A percentile compares a stretch with the other conserved stretches of the same genome.
Conservation (phyloP, 108 stramenopile genomes). For the Cylindrotheca fusiformis region DNA sequence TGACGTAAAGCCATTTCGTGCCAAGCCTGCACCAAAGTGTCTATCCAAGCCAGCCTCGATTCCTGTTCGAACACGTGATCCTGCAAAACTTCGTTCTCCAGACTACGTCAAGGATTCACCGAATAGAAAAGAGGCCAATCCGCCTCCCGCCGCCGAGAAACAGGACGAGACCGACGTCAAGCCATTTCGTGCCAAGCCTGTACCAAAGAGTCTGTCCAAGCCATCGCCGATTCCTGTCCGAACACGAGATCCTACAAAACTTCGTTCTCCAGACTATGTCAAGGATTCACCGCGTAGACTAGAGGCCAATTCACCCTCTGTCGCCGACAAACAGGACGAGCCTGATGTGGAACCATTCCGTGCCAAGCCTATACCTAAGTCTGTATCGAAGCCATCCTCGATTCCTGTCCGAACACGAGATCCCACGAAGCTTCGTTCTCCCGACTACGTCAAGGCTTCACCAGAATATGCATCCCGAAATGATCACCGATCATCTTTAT, state of each 20-base stretch:
- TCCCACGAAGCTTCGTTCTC: conserved; percentile 7
- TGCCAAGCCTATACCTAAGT: background rate
- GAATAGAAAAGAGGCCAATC: no score
- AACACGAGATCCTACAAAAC: conserved; percentile 11
- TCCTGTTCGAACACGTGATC: background rate
- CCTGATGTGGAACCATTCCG: background rate
- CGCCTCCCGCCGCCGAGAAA: no score
- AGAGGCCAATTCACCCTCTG: no score
- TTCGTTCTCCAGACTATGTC: conserved; percentile 21
- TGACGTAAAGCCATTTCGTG: conserved; percentile 6
- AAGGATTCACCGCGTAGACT: background rate
- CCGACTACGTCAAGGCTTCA: background rate
- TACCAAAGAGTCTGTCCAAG: conserved; percentile 10
- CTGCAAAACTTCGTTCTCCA: conserved; percentile 5
- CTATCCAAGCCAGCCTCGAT: background rate
- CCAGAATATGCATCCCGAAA: background rate
- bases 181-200: conserved; percentile 9
- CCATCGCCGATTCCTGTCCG: conserved; percentile 11
- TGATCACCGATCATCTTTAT: no score
- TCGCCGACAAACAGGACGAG: no score
- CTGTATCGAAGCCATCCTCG: background rate
- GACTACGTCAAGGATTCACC: background rate
- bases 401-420: conserved; percentile 1
- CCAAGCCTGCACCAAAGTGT: conserved; percentile 12
- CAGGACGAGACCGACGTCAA: no score